A percentile compares a stretch with the other conserved stretches of the same genome.
phyloP scores from a whole-genome alignment of 768 basidiomycete species.

The Brasilioporus rufonigricans region DNA sequence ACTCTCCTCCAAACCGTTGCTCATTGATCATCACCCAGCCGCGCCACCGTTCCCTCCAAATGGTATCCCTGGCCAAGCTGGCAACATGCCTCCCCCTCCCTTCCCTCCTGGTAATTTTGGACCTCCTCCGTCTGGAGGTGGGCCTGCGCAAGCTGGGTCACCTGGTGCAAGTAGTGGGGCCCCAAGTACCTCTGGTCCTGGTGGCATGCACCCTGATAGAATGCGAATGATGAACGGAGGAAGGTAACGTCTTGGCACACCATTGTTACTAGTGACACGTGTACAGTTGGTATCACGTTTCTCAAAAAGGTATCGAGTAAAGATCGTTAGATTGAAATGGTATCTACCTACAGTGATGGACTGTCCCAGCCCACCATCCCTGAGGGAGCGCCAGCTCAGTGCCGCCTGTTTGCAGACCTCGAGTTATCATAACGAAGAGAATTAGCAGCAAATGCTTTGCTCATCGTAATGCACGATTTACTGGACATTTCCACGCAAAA shows the following conservation, averaged over 20 bases:
- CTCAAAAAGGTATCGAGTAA: background rate
- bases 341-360: background rate
- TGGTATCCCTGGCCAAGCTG: constrained; percentile 31
- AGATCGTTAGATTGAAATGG: background rate
- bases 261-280: background rate
- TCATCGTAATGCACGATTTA: constrained; percentile 17
- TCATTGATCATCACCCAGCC: constrained; percentile 23
- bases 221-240: constrained; percentile 68
- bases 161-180: constrained; percentile 30
- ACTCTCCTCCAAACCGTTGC: background rate
- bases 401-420: background rate
- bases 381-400: background rate
- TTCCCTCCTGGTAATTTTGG: constrained; percentile 35
- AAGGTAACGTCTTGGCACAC: constrained; percentile 10
- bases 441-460: constrained; percentile 24
- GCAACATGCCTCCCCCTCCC: constrained; percentile 30
- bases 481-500: constrained; percentile 40
- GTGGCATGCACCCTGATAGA: constrained; percentile 83
- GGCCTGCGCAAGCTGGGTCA: constrained; percentile 43
- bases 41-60: constrained; percentile 54
- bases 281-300: background rate
- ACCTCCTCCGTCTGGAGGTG: constrained; percentile 39
- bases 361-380: background rate
- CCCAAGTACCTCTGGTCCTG: constrained; percentile 46
- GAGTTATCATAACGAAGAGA: constrained; percentile 14